Evolutionary conservation across 2,329 filamentous ascomycete species (phyloP), one percentile per base, ranked within the genome.

Genomic region (Colletotrichum sp.): DNA sequence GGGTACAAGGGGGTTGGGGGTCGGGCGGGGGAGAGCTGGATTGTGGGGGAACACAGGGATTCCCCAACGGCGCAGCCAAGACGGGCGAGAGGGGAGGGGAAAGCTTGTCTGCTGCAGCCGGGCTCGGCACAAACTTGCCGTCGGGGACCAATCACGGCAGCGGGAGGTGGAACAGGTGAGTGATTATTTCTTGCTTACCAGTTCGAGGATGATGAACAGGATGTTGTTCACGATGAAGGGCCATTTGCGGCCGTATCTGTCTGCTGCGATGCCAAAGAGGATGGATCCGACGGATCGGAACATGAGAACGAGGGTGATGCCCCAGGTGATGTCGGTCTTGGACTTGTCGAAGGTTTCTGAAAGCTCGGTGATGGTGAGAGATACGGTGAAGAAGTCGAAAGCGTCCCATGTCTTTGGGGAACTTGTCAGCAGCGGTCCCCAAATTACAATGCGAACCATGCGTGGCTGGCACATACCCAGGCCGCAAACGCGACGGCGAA

Each of bases 141-240:
- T 43, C 15, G 52, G 36, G n/a, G 39, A 36, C 55, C 66, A 58
- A 66, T 64, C 32, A 25, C 9, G 15, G 58, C 28, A 25, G 2
- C 22, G 27, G 52, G 15, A 34, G 18, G 52, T 52, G 61, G 67
- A 43, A 16, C 81, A 7, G 5, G 60, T 65, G 67, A 68, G 55
- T 36, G 36, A 65, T 52, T 52, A 52, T 65, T 69, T 66, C 87
- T 43, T n/a, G 22, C 87, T 84, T 80, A 93, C 93, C 80, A 96
- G 87, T 83, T 96, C 94, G 12, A 96, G 87, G 8, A 92, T 82
- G 48, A 94, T 93, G 74, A 96, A 92, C 25, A 96, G 87, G 27
- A 95, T 76, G 84, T 95, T 94, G 84, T 96, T 96, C 75, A 94
- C 81, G 16, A 96, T 89, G 86, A 96, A 95, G 2, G 94, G 94